phyloP scores from a whole-genome alignment of 2,329 filamentous ascomycete species.

The Nigrospora sphaerica region DNA sequence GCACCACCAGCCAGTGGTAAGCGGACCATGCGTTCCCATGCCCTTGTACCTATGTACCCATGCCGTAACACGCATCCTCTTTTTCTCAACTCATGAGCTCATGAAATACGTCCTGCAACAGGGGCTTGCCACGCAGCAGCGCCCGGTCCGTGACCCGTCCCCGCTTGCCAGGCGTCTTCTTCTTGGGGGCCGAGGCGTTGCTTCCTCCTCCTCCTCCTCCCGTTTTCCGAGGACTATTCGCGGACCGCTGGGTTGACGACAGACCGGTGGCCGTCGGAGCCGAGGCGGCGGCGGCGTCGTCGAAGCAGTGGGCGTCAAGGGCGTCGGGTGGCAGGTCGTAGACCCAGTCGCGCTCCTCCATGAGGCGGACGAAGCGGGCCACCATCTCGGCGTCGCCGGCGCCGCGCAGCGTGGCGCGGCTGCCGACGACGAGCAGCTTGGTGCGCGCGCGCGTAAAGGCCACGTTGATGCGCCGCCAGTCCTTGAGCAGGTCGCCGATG shows the following conservation, averaged over 20 bases:
- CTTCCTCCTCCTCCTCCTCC: no score
- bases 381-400: slow-evolving; percentile 70
- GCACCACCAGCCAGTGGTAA: no score
- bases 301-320: slow-evolving; percentile 61
- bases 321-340: slow-evolving; percentile 63
- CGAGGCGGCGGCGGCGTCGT: slow-evolving; percentile 46
- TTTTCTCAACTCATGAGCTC: slow-evolving; percentile 42
- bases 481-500: slow-evolving; percentile 86
- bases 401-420: slow-evolving; percentile 68
- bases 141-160: slow-evolving; percentile 53
- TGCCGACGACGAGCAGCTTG: slow-evolving; percentile 85
- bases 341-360: slow-evolving; percentile 73
- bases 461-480: slow-evolving; percentile 92
- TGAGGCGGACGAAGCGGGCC: slow-evolving; percentile 65
- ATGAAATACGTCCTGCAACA: slow-evolving; percentile 73
- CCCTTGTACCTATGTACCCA: no score
- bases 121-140: slow-evolving; percentile 58
- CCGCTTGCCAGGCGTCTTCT: slow-evolving; percentile 39
- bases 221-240: background rate
- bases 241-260: slow-evolving; percentile 8
- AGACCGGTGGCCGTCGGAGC: slow-evolving; percentile 19
- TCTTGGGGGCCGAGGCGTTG: background rate
- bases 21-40: no score
- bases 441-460: slow-evolving; percentile 89
- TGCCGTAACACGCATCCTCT: no score